Conservation (phyloP, 495 filamentous ascomycete genomes). For the Ramalina intermedia region DNA sequence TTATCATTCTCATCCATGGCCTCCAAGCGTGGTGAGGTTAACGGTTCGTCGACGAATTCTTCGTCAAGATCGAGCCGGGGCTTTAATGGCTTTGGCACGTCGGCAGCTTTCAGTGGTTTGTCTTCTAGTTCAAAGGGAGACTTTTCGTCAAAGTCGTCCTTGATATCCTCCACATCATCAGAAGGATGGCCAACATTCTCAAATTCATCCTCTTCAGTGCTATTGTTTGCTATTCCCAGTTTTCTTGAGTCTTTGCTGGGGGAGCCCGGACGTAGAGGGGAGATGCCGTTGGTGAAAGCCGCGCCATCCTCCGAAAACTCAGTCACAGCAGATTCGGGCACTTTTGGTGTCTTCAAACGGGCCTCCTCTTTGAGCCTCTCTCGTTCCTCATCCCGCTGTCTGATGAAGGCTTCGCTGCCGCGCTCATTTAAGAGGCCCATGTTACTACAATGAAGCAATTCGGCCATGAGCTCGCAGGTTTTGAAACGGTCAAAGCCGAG, state of each 20-base stretch:
- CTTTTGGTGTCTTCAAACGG: constrained; percentile 23
- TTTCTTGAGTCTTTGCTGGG: constrained; percentile 34
- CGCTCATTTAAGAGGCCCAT: constrained; percentile 93
- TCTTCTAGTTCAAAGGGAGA: constrained; percentile 13
- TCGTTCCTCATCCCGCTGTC: constrained; percentile 64
- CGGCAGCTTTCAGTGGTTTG: constrained; percentile 5
- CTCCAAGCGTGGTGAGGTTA: constrained; percentile 41
- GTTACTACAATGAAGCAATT: constrained; percentile 95
- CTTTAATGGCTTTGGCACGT: constrained; percentile 5
- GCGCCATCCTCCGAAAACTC: constrained; percentile 36
- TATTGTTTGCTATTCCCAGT: constrained; percentile 56
- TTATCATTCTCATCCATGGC: constrained; percentile 23
- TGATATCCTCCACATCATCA: constrained; percentile 49
- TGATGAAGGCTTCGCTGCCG: constrained; percentile 79
- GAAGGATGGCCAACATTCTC: constrained; percentile 70
- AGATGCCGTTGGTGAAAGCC: constrained; percentile 15
- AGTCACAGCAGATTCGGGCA: constrained; percentile 26
- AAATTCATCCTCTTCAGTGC: constrained; percentile 80
- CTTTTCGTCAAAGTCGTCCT: constrained; percentile 30
- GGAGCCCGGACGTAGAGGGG: constrained; percentile 18
- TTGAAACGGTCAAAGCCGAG: constrained; percentile 97
- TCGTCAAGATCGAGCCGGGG: constrained; percentile 37
- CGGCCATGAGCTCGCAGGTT: constrained; percentile 97
- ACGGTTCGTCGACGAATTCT: constrained; percentile 57
- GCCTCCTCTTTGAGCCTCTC: constrained; percentile 64